Conservation (phyloP, 345 rosid species). For the Salix suchowensis region DNA sequence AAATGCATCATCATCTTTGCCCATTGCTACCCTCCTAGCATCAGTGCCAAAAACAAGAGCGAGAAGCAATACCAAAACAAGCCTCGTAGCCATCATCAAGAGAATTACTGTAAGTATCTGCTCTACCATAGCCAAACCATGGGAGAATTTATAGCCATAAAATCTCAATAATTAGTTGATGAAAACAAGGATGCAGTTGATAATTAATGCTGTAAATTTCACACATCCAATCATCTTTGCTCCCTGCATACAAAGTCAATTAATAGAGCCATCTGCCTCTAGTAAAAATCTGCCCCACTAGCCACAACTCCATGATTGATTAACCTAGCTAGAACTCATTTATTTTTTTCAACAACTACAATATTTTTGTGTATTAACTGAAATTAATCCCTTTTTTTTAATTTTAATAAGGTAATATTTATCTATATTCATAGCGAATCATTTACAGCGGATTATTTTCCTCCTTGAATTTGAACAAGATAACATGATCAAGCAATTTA, state of each 20-base stretch:
- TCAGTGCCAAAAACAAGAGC: constrained; percentile 29
- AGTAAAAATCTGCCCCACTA: neutral
- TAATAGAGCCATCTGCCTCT: constrained; percentile 22
- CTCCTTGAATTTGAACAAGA: too few relatives aligned
- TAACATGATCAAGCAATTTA: too few relatives aligned
- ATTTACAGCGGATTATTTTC: too few relatives aligned
- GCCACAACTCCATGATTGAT: neutral
- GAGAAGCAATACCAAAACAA: constrained; percentile 16
- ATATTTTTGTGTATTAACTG: too few relatives aligned
- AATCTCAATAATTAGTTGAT: neutral
- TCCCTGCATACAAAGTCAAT: constrained; percentile 9
- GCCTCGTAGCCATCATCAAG: constrained; percentile 2
- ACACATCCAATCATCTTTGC: constrained; percentile 2
- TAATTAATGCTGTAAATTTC: neutral
- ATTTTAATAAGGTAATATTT: too few relatives aligned
- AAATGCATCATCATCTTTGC: constrained; percentile 4
- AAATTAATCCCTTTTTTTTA: too few relatives aligned
- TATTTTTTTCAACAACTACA: neutral
- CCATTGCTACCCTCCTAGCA: constrained; percentile 39
- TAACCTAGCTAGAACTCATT: neutral
- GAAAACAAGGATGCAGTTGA: neutral
- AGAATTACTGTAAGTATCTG: neutral
- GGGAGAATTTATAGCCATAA: neutral
- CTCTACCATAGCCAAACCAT: neutral
- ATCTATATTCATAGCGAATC: too few relatives aligned